These are phyloP conservation scores for Tolypocladium nubicola DNA, from an alignment of 2,329 filamentous ascomycete species.

Conservation along the genomic window DNA sequence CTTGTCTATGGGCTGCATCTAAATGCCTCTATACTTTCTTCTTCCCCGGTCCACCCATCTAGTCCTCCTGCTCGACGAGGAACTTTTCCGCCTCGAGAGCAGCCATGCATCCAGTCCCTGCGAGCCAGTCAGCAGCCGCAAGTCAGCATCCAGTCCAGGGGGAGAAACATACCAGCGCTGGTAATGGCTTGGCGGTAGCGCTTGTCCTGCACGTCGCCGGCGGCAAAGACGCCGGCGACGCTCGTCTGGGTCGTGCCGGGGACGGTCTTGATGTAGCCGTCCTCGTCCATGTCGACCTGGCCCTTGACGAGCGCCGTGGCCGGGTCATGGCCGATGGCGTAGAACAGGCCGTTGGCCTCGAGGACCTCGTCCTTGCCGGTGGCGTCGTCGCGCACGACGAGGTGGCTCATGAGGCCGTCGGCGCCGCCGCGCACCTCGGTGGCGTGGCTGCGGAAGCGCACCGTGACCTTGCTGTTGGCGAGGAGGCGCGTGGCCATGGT, in stretches of 20 bases:
- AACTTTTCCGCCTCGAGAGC: conserved; percentile 94
- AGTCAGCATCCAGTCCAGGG: background rate
- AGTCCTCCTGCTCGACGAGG: conserved; percentile 63
- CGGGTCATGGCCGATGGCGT: conserved; percentile 93
- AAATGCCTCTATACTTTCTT: background rate
- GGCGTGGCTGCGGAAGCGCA: conserved; percentile 74
- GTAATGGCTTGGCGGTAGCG: conserved; percentile 95
- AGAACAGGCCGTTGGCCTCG: conserved; percentile 88
- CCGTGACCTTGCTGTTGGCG: conserved; percentile 78
- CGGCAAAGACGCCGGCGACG: conserved; percentile 86
- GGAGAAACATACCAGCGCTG: conserved; percentile 61
- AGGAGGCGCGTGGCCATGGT: conserved; percentile 85
- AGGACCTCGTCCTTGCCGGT: conserved; percentile 73
- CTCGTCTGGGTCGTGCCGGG: conserved; percentile 84
- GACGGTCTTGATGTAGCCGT: conserved; percentile 84
- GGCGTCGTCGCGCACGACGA: conserved; percentile 70
- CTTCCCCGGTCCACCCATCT: conserved; percentile 1
- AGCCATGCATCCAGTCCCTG: conserved; percentile 88
- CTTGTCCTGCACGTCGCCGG: conserved; percentile 98
- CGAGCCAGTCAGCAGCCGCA: background rate
- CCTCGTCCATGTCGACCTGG: conserved; percentile 77
- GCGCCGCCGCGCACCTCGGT: conserved; percentile 78
- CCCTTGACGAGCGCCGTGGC: conserved; percentile 85
- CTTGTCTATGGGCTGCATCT: background rate
- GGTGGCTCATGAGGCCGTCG: conserved; percentile 77